Base-by-base conservation (phyloP, 768 basidiomycete genomes). In the Boletus rubropictus region DNA sequence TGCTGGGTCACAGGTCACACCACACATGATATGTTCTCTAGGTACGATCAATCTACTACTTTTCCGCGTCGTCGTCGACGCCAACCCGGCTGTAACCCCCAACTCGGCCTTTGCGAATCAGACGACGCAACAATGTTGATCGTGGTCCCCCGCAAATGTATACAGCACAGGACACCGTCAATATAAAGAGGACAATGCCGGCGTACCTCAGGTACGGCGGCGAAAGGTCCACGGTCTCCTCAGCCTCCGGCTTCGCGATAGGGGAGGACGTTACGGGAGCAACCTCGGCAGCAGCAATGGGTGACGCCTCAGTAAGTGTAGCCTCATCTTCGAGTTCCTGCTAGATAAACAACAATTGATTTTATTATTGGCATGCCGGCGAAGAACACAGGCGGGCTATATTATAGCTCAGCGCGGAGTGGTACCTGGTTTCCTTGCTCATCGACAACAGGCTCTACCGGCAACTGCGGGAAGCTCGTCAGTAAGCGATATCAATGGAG, bases 351-450 rank as follows among this genome's bases (percentile, higher is more conserved):
- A 71, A 73, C 69, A 59, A 59, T 71, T 72, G 46, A 52, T 75
- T 76, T 76, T 62, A 62, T 61, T 61, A 80, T 81, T 77, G 62
- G 65, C 48, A 65, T 53, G 63, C 62, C 70, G 68, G 64, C 29
- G 41, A 57, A 53, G 35, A 59, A 62, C 51, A 63, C 45, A 28
- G 48, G 57, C 61, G 67, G 71, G 71, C 72, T 62, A 63, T 61
- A 68, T 84, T 61, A 97, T 65, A 97, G 91, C 81, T 98, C 95
- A 80, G 80, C 86, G 64, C 82, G 91, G 60, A 89, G 69, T 70
- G 92, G 94, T 82, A 95, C 90, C 89, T 95, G 75, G 52, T 89
- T 84, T 63, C 83, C 87, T 45, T 85, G 77, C 46, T 68, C 69
- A 52, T 86, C 85, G 41, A 74, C 66, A 38, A 66, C 73, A 29